phyloP scores from a whole-genome alignment of 2,329 filamentous ascomycete genomes.

The Tolypocladium ovalisporum region DNA sequence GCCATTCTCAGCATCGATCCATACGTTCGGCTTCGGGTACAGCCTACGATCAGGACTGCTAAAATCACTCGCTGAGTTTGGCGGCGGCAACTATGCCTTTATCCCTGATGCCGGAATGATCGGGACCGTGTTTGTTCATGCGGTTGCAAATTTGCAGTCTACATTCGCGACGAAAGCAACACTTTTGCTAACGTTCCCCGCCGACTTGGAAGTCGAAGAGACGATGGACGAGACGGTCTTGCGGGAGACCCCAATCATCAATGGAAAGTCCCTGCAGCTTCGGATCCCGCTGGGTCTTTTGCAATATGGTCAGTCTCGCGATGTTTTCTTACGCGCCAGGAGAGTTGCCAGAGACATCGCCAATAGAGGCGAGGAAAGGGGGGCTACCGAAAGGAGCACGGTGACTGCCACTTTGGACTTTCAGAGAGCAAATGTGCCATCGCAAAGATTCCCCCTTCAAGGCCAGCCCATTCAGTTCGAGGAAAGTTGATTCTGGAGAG shows the following conservation, averaged over 20 bases:
- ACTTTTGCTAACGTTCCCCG: slow-evolving; percentile 29
- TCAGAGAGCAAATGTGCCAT: slow-evolving; percentile 9
- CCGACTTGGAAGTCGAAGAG: slow-evolving; percentile 24
- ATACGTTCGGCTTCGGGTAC: slow-evolving; percentile 27
- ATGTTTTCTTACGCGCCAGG: slow-evolving; percentile 35
- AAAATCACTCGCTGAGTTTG: slow-evolving; percentile 48
- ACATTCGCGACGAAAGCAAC: slow-evolving; percentile 40
- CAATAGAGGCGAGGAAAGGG: not conserved
- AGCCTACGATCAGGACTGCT: slow-evolving; percentile 33
- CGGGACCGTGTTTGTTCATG: slow-evolving; percentile 50
- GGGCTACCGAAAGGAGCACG: not conserved
- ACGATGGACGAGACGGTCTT: slow-evolving; percentile 27
- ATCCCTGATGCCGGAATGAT: slow-evolving; percentile 54
- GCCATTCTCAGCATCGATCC: slow-evolving; percentile 28
- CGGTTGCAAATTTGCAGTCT: slow-evolving; percentile 48
- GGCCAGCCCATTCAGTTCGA: not conserved
- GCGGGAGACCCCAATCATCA: slow-evolving; percentile 13
- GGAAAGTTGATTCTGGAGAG: not conserved
- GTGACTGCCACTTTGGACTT: slow-evolving; percentile 26
- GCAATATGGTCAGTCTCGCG: slow-evolving; percentile 50
- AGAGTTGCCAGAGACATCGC: slow-evolving; percentile 8
- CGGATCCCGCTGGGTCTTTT: slow-evolving; percentile 37
- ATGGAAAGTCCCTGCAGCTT: slow-evolving; percentile 11
- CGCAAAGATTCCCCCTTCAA: not conserved
- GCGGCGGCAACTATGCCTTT: slow-evolving; percentile 47